phyloP scores from a whole-genome alignment of 2,329 filamentous ascomycete genomes.

The Alternaria arbusti region DNA sequence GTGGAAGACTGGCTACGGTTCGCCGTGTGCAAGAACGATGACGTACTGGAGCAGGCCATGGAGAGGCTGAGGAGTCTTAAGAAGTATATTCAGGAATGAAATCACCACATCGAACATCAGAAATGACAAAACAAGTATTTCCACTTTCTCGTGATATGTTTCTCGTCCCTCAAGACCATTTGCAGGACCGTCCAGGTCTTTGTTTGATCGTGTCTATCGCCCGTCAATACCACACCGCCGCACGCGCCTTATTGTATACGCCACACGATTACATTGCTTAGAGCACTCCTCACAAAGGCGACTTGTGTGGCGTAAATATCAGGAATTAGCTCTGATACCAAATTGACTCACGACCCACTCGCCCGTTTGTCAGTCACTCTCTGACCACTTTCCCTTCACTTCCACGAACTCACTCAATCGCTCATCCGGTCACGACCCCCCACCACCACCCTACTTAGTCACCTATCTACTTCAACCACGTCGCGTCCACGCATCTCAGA shows the following conservation, averaged over 20 bases:
- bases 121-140: neutral
- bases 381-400: neutral
- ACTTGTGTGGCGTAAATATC: neutral
- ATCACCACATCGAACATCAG: neutral
- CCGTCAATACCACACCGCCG: neutral
- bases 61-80: slow-evolving; percentile 57
- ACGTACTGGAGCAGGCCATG: slow-evolving; percentile 65
- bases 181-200: neutral
- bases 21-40: slow-evolving; percentile 94
- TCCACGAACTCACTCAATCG: neutral
- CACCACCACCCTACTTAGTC: neutral
- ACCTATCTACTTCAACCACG: neutral
- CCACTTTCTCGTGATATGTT: neutral
- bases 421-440: neutral
- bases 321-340: neutral
- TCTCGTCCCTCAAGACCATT: neutral
- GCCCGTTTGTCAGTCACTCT: neutral
- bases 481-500: neutral
- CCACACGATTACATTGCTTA: neutral
- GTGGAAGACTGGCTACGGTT: slow-evolving; percentile 94
- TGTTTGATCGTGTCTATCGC: neutral
- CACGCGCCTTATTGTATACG: neutral
- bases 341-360: neutral
- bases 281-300: neutral
- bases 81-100: slow-evolving; percentile 53